Conservation (phyloP, 192 early-diverging fungal genomes). For the Coemansia sp. region DNA sequence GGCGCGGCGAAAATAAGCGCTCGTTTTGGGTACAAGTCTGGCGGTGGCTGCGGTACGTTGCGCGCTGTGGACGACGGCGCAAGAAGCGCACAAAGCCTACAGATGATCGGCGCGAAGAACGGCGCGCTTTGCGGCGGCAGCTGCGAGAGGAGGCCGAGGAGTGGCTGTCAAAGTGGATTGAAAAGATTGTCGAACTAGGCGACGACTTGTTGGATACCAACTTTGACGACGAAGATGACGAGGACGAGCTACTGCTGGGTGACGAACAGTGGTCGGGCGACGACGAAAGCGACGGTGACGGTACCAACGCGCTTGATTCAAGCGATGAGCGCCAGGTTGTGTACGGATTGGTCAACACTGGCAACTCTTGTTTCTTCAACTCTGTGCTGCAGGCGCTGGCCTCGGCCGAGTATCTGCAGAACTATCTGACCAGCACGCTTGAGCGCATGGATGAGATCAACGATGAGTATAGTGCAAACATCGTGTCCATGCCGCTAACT, state of each 20-base stretch:
- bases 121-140: slow-evolving; percentile 45
- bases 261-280: slow-evolving; percentile 36
- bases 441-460: slow-evolving; percentile 55
- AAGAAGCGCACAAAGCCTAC: slow-evolving; percentile 35
- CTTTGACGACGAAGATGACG: slow-evolving; percentile 45
- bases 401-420: slow-evolving; percentile 51
- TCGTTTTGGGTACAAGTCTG: slow-evolving; percentile 32
- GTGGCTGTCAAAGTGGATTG: slow-evolving; percentile 47
- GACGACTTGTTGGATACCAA: slow-evolving; percentile 46
- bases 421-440: slow-evolving; percentile 45
- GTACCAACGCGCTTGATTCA: background rate
- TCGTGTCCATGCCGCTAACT: slow-evolving; percentile 51
- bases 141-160: slow-evolving; percentile 52
- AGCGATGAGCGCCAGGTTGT: slow-evolving; percentile 51
- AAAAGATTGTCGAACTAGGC: slow-evolving; percentile 49
- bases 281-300: slow-evolving; percentile 23
- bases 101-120: slow-evolving; percentile 43
- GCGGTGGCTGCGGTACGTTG: slow-evolving; percentile 49
- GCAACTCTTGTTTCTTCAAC: slow-evolving; percentile 95
- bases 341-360: slow-evolving; percentile 81
- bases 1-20: slow-evolving; percentile 17
- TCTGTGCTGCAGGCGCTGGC: slow-evolving; percentile 79
- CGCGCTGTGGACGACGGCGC: slow-evolving; percentile 45
- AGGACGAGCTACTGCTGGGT: slow-evolving; percentile 31
- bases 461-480: slow-evolving; percentile 14